Conservation (phyloP, 2,329 filamentous ascomycete species). For the Alternaria sp. region DNA sequence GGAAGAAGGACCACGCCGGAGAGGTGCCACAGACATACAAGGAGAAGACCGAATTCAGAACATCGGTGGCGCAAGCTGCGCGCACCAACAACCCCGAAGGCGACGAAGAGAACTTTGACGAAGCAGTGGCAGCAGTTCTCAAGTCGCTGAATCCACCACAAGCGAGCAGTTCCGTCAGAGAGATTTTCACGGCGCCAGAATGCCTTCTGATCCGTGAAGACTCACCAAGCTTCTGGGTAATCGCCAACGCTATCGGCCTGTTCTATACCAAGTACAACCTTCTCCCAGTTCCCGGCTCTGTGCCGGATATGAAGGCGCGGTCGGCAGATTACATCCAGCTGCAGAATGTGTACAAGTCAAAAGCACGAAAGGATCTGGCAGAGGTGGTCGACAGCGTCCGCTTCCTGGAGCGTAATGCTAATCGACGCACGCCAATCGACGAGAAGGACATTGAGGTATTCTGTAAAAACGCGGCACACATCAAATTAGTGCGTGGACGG, state of each 20-base stretch:
- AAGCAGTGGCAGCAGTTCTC: slow-evolving; percentile 85
- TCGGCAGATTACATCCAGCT: slow-evolving; percentile 88
- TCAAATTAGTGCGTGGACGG: slow-evolving; percentile 80
- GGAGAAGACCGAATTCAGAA: slow-evolving; percentile 85
- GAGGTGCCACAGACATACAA: slow-evolving; percentile 76
- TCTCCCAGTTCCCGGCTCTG: slow-evolving; percentile 82
- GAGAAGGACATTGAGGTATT: slow-evolving; percentile 84
- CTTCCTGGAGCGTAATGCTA: slow-evolving; percentile 60
- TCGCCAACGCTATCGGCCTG: slow-evolving; percentile 77
- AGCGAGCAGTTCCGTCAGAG: slow-evolving; percentile 72
- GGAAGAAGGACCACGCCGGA: slow-evolving; percentile 76
- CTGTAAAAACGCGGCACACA: slow-evolving; percentile 93
- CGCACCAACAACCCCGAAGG: slow-evolving; percentile 80
- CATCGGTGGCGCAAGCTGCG: slow-evolving; percentile 71
- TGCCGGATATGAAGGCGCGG: slow-evolving; percentile 98
- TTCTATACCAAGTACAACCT: slow-evolving; percentile 78
- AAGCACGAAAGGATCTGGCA: slow-evolving; percentile 78
- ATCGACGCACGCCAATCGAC: slow-evolving; percentile 63
- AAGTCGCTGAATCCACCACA: slow-evolving; percentile 79
- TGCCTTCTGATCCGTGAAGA: slow-evolving; percentile 57
- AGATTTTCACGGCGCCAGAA: slow-evolving; percentile 78
- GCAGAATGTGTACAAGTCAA: slow-evolving; percentile 91
- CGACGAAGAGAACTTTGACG: slow-evolving; percentile 96
- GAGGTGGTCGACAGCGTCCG: slow-evolving; percentile 76
- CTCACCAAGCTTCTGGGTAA: slow-evolving; percentile 83